phyloP scores from a whole-genome alignment of 352 stramenopile species.

The Phytophthora vignae region DNA sequence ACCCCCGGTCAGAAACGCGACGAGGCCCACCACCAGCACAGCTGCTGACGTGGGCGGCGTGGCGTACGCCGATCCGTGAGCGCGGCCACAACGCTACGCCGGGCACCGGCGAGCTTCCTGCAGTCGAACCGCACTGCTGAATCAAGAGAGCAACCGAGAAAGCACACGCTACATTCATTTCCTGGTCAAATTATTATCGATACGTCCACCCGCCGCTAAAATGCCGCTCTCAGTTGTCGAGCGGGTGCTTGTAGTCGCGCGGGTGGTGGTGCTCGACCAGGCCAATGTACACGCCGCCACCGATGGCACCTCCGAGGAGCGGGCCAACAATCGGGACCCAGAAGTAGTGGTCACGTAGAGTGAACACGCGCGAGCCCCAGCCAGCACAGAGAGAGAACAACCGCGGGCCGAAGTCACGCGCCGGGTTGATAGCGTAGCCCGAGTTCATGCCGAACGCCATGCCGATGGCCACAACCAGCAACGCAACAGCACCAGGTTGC shows the following conservation, averaged over 20 bases:
- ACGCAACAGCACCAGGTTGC: constrained; percentile 42
- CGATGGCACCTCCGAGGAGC: constrained; percentile 38
- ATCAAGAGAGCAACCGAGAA: constrained; percentile 3
- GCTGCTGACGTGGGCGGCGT: constrained; percentile 24
- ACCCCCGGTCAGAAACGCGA: constrained; percentile 26
- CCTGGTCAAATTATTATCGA: background rate
- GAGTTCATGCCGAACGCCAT: constrained; percentile 76
- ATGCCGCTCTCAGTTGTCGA: constrained; percentile 18
- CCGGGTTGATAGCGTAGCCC: constrained; percentile 66
- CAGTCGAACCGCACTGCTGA: background rate
- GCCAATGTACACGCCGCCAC: constrained; percentile 40
- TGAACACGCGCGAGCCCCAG: constrained; percentile 52
- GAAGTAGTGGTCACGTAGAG: constrained; percentile 43
- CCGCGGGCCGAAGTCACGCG: constrained; percentile 49
- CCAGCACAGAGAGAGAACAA: constrained; percentile 46
- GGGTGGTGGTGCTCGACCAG: constrained; percentile 52
- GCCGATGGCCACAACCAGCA: constrained; percentile 58
- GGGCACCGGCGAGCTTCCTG: background rate
- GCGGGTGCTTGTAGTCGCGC: constrained; percentile 41
- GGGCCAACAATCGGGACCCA: constrained; percentile 39
- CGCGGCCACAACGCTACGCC: constrained; percentile 21
- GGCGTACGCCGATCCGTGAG: constrained; percentile 29
- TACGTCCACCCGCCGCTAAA: background rate
- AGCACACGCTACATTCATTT: constrained; percentile 21
- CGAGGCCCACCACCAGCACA: constrained; percentile 12